Percentiles rank a stretch among this genome's conserved stretches.
phyloP scores from a whole-genome alignment of 345 rosid species.

The Aquilaria malaccensis region DNA sequence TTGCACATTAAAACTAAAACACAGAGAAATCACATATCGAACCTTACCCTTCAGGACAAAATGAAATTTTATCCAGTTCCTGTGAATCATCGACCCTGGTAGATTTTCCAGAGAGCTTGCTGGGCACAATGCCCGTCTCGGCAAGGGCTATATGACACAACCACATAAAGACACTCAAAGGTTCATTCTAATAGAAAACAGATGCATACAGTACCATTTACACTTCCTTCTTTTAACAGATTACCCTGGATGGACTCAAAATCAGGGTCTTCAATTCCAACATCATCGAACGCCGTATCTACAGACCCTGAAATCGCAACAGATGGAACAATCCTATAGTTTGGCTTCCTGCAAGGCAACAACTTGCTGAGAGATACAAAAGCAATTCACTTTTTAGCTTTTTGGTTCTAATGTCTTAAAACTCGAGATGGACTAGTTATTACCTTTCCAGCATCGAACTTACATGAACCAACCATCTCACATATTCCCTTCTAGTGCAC shows the following conservation, averaged over 20 bases:
- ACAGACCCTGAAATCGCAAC: slow-evolving; percentile 53
- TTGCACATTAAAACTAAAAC: not conserved
- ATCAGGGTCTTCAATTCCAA: slow-evolving; percentile 51
- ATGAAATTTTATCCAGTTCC: slow-evolving; percentile 19
- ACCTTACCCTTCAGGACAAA: slow-evolving; percentile 62
- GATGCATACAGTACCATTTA: slow-evolving; percentile 3
- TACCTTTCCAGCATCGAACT: slow-evolving; percentile 74
- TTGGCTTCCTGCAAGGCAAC: slow-evolving; percentile 49
- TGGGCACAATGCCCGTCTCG: slow-evolving; percentile 68
- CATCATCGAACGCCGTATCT: slow-evolving; percentile 67
- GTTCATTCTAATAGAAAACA: not conserved
- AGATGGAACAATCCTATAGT: slow-evolving; percentile 55
- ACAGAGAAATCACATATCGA: not conserved
- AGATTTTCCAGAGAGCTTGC: slow-evolving; percentile 38
- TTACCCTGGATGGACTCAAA: slow-evolving; percentile 64
- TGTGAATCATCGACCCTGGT: slow-evolving; percentile 23
- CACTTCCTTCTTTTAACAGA: not conserved
- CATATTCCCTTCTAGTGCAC: slow-evolving; percentile 85
- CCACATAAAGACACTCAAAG: slow-evolving; percentile 10
- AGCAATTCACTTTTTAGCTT: slow-evolving; percentile 3
- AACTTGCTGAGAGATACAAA: slow-evolving; percentile 15
- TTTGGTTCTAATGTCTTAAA: not conserved
- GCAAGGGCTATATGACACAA: slow-evolving; percentile 51
- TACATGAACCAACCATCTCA: slow-evolving; percentile 68
- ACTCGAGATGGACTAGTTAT: not conserved